Evolutionary conservation across 345 rosid species (phyloP).

Genomic region (Excoecaria cochinchinensis): DNA sequence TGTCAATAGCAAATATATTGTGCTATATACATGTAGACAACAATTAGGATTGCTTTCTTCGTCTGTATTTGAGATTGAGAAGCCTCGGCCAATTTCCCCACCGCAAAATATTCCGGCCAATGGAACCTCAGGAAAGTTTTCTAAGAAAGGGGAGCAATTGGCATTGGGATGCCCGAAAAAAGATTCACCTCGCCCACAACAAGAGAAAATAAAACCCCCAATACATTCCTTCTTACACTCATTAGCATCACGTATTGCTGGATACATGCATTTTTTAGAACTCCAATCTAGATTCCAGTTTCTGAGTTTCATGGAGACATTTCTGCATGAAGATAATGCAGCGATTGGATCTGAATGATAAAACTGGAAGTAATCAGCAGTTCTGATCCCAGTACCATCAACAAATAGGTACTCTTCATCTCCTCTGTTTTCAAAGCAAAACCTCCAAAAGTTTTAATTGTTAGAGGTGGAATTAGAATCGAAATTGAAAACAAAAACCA

Average conservation of each 20-base stretch:
- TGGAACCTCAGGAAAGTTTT: slow-evolving; percentile 63
- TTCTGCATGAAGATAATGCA: slow-evolving; percentile 42
- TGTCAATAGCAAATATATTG: slow-evolving; percentile 55
- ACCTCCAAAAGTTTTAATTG: background rate
- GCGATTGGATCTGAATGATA: slow-evolving; percentile 42
- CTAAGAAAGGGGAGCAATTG: slow-evolving; percentile 58
- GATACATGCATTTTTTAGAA: slow-evolving; percentile 14
- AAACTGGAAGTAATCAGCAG: slow-evolving; percentile 67
- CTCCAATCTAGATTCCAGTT: slow-evolving; percentile 39
- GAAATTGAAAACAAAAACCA: no score
- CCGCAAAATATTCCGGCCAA: slow-evolving; percentile 60
- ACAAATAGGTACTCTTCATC: slow-evolving; percentile 60
- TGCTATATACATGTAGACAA: slow-evolving; percentile 60
- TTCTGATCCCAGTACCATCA: slow-evolving; percentile 53
- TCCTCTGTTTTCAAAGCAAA: slow-evolving; percentile 45
- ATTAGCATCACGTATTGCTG: background rate
- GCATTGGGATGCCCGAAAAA: slow-evolving; percentile 45
- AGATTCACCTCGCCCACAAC: slow-evolving; percentile 50
- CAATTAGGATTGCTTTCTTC: slow-evolving; percentile 26
- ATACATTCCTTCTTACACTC: slow-evolving; percentile 37
- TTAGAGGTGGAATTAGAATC: background rate
- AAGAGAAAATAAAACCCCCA: slow-evolving; percentile 70
- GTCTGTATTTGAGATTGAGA: slow-evolving; percentile 13
- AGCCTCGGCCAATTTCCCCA: slow-evolving; percentile 66
- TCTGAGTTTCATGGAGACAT: slow-evolving; percentile 36